Conservation (phyloP, 768 basidiomycete genomes). For the Xanthoconium stramineum region DNA sequence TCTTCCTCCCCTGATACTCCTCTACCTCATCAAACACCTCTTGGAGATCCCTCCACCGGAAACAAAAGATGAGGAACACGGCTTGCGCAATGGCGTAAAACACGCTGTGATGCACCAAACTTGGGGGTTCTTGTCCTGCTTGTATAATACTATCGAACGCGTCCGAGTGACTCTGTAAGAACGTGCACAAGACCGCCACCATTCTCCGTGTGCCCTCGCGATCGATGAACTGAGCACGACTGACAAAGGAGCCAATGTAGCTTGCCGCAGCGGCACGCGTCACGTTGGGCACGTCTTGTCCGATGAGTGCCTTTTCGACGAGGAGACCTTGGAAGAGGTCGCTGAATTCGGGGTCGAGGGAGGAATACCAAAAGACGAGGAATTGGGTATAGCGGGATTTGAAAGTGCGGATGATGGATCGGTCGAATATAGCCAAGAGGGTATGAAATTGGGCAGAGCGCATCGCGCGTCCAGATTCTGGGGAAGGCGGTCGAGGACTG, state of each 20-base stretch:
- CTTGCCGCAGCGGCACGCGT: conserved; percentile 91
- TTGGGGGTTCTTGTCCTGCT: conserved; percentile 32
- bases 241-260: conserved; percentile 91
- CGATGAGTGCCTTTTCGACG: conserved; percentile 84
- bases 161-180: conserved; percentile 73
- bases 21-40: conserved; percentile 58
- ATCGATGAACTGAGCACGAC: conserved; percentile 84
- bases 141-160: conserved; percentile 53
- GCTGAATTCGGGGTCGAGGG: conserved; percentile 82
- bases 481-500: conserved; percentile 25
- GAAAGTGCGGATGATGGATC: conserved; percentile 91
- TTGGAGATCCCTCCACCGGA: conserved; percentile 88
- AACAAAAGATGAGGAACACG: conserved; percentile 95
- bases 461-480: conserved; percentile 35
- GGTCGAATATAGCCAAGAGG: conserved; percentile 90
- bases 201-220: conserved; percentile 69
- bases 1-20: conserved; percentile 47
- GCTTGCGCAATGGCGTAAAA: conserved; percentile 94
- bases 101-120: conserved; percentile 52
- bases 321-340: conserved; percentile 94
- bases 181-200: conserved; percentile 82
- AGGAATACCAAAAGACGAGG: conserved; percentile 92
- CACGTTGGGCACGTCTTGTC: conserved; percentile 55
- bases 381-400: conserved; percentile 98
- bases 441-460: conserved; percentile 73